A percentile compares a stretch with the other conserved stretches of the same genome.
phyloP scores from a whole-genome alignment of 2,329 filamentous ascomycete genomes.

The Calonectria pauciramosa region DNA sequence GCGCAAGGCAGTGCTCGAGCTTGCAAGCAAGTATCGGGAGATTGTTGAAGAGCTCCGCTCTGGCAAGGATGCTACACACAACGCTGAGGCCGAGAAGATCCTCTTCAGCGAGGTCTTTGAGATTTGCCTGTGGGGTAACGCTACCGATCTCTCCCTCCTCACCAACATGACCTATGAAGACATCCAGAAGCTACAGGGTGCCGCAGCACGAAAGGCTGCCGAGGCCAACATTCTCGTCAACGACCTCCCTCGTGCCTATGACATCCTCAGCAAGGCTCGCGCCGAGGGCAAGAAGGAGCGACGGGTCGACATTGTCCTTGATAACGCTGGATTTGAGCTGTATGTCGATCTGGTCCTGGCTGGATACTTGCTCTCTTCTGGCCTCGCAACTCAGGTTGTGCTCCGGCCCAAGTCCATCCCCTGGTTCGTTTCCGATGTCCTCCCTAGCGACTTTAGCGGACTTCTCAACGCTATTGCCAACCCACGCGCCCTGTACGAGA shows the following conservation, averaged over 20 bases:
- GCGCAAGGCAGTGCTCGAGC: conserved; percentile 85
- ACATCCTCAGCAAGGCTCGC: conserved; percentile 75
- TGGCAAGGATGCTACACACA: conserved; percentile 65
- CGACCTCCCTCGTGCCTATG: conserved; percentile 81
- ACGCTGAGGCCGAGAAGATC: conserved; percentile 78
- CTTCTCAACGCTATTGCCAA: conserved; percentile 84
- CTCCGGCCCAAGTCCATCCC: conserved; percentile 95
- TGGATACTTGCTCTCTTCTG: conserved; percentile 87
- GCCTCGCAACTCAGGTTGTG: conserved; percentile 87
- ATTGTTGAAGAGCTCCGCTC: conserved; percentile 76
- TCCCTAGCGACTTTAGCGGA: conserved; percentile 87
- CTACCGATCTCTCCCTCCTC: conserved; percentile 91
- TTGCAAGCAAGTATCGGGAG: conserved; percentile 83
- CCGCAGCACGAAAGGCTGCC: conserved; percentile 84
- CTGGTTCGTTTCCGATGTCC: conserved; percentile 98
- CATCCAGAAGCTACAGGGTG: conserved; percentile 95
- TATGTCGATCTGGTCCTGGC: conserved; percentile 95
- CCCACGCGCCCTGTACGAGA: conserved; percentile 84
- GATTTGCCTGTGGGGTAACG: conserved; percentile 97
- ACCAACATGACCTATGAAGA: conserved; percentile 94
- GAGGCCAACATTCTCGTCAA: conserved; percentile 95
- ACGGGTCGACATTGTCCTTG: conserved; percentile 92
- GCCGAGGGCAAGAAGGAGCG: conserved; percentile 75
- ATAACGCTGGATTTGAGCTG: conserved; percentile 97
- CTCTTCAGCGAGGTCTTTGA: conserved; percentile 95